A percentile compares a stretch with the other conserved stretches of the same genome.
phyloP scores from a whole-genome alignment of 2,329 filamentous ascomycete species.

The Orbilia quercus region DNA sequence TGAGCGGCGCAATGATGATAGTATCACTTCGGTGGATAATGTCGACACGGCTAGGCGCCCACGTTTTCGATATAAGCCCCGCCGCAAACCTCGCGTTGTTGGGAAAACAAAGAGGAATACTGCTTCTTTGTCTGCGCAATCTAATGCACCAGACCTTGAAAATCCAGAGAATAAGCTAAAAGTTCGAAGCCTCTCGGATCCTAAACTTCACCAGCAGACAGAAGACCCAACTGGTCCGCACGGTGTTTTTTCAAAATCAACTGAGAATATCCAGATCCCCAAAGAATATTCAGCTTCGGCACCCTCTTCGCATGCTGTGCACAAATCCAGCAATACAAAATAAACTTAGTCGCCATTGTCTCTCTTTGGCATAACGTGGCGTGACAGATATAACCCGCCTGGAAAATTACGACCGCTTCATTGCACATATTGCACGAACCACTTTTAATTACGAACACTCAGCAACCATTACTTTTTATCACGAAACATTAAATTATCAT shows the following conservation, averaged over 20 bases:
- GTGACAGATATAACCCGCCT: background rate
- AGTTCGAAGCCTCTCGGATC: background rate
- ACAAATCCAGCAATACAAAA: too few species aligned
- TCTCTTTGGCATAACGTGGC: background rate
- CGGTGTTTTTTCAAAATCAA: background rate
- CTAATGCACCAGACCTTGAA: background rate
- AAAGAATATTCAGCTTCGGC: conserved; percentile 4
- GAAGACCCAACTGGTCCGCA: background rate
- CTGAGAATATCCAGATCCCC: background rate
- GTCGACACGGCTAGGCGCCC: conserved; percentile 4
- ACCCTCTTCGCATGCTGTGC: background rate
- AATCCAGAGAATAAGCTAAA: background rate
- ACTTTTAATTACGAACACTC: conserved; percentile 31
- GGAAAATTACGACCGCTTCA: background rate
- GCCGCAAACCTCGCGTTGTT: background rate
- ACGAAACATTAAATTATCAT: background rate
- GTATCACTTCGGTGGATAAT: background rate
- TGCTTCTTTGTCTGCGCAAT: background rate
- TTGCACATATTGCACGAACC: background rate
- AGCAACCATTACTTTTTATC: background rate
- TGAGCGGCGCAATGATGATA: background rate
- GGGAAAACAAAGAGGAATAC: background rate
- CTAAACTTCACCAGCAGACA: background rate
- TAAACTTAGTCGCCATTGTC: too few species aligned
- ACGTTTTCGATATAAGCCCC: conserved; percentile 29